Evolutionary conservation across 768 basidiomycete genomes (phyloP), one percentile per base, ranked within the genome.

Genomic region (Mycena olivaceomarginata): DNA sequence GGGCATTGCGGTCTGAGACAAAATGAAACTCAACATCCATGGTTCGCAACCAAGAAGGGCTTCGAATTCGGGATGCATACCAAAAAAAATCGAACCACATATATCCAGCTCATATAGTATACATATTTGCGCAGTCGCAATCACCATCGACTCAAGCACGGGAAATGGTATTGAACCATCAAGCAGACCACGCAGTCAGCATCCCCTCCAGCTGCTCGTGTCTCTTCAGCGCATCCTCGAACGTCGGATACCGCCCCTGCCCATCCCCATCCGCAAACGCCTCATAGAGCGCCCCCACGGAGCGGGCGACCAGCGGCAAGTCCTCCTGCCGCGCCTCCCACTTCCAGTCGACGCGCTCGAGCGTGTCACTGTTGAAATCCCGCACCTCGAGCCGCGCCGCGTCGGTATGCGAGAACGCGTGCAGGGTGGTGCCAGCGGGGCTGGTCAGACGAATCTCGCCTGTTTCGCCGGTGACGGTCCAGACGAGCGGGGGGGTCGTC

Each of bases 201-300:
- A 70, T 70, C 40, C 18, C 68, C 8, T 70, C 68, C 12, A 74
- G 64, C 65, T 74, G 72, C 65, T 51, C 60, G 25, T 75, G 74
- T 16, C 74, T 18, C 46, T 57, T 57, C 46, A 82, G 72, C 20
- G 83, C 81, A 60, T 82, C 79, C 46, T 81, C 82, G n/a, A 82
- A 69, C 6, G 79, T 80, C 37, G 80, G 53, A 69, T 82, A 82
- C 41, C 76, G 3, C 31, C 31, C 25, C 31, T 31, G 31, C 31
- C 31, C 31, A 31, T 73, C 12, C 31, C 60, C 80, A 12, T 77
- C 78, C 31, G 80, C 77, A 74, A 72, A 81, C 74, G 77, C 77
- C 60, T 75, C 79, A 73, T 79, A 82, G 48, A 69, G 45, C 67
- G 59, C 62, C n/a, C 43, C 69, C 11, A 68, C 65, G 31, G 22